A percentile compares a stretch with the other conserved stretches of the same genome.
These are phyloP conservation scores for Solanum paucissectum DNA, from an alignment of 257 asterid genomes.

Conservation along the genomic window DNA sequence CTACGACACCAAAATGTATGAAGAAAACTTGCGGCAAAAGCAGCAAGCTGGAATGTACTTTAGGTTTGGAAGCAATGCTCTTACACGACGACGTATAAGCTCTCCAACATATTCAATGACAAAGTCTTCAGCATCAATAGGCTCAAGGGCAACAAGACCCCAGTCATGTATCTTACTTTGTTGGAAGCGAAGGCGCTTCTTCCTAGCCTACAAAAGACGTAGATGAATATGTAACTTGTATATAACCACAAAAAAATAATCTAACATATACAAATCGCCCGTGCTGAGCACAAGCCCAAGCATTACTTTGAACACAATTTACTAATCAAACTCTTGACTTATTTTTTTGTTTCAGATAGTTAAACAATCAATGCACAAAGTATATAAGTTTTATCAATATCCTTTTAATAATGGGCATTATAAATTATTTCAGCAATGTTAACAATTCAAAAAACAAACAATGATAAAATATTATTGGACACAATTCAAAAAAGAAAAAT, in stretches of 20 bases:
- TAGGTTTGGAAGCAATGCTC: constrained; percentile 11
- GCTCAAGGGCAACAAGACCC: constrained; percentile 95
- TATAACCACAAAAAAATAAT: not conserved
- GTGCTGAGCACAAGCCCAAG: not conserved
- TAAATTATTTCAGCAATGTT: not conserved
- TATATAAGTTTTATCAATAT: not conserved
- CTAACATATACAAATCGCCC: not conserved
- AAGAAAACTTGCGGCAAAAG: not conserved
- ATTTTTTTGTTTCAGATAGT: not conserved
- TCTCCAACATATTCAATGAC: constrained; percentile 99
- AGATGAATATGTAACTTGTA: not conserved
- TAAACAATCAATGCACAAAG: not conserved
- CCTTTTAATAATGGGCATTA: not conserved
- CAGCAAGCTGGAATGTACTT: not conserved
- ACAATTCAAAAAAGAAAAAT: not conserved
- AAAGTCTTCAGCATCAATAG: constrained; percentile 97
- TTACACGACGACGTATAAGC: constrained; percentile 88
- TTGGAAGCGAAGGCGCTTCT: constrained; percentile 82
- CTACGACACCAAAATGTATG: not conserved
- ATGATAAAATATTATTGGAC: not conserved
- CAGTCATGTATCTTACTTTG: constrained; percentile 96
- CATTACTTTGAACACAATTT: not conserved
- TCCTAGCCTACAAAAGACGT: constrained; percentile 61
- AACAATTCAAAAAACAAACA: not conserved
- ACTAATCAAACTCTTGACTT: not conserved